phyloP scores from a whole-genome alignment of 2,329 filamentous ascomycete species.

The Aspergillus sp. region DNA sequence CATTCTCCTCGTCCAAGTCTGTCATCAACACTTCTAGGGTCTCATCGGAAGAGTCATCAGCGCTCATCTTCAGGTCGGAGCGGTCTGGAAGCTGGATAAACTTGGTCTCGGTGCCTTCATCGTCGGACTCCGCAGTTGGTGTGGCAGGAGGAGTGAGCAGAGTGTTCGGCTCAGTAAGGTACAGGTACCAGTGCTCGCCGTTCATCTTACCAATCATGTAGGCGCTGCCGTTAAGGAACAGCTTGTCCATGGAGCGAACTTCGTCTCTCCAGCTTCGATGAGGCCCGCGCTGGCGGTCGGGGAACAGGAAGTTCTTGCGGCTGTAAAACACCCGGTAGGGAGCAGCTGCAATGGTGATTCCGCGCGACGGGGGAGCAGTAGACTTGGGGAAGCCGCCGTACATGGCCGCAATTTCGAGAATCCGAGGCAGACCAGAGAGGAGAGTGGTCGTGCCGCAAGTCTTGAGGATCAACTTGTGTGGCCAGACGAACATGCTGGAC shows the following conservation, averaged over 20 bases:
- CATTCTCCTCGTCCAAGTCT: constrained; percentile 68
- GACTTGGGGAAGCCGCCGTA: constrained; percentile 88
- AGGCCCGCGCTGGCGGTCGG: constrained; percentile 88
- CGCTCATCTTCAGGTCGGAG: constrained; percentile 26
- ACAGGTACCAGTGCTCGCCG: constrained; percentile 98
- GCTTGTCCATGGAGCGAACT: constrained; percentile 87
- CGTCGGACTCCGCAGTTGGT: constrained; percentile 59
- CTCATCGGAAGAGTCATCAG: constrained; percentile 48
- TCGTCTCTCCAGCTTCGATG: constrained; percentile 98
- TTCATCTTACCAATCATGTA: constrained; percentile 99
- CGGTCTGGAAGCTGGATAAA: constrained; percentile 58
- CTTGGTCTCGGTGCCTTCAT: constrained; percentile 62
- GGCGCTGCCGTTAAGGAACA: constrained; percentile 89
- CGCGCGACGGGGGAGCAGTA: constrained; percentile 67
- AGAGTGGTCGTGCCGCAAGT: constrained; percentile 97
- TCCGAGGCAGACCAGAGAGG: constrained; percentile 82
- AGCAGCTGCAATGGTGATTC: constrained; percentile 76
- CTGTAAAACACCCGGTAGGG: constrained; percentile 98
- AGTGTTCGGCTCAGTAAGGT: constrained; percentile 86
- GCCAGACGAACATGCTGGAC: constrained; percentile 99
- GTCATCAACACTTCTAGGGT: constrained; percentile 70
- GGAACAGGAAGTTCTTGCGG: constrained; percentile 97
- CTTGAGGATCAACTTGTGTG: constrained; percentile 99
- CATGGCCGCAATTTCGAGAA: constrained; percentile 87
- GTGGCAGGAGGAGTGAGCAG: constrained; percentile 81